Percentiles rank a stretch among this genome's conserved stretches.
Conservation (phyloP, 176 grass and related monocot genomes). For the Calamus simplicifolius region DNA sequence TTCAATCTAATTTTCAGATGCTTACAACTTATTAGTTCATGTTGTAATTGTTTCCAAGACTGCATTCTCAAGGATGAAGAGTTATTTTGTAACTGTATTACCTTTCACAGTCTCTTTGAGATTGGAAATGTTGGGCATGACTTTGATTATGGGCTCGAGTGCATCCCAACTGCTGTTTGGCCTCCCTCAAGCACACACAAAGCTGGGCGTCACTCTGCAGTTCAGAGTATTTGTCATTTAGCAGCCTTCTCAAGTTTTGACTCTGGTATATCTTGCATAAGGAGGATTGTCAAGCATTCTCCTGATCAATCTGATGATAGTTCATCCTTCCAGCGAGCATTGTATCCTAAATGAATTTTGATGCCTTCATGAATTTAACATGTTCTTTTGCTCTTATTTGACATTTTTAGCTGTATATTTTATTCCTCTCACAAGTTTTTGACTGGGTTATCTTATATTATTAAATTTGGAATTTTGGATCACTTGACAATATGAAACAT, state of each 20-base stretch:
- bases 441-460: too few species aligned
- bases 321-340: conserved; percentile 30
- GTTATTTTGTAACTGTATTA: neutral
- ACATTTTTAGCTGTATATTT: too few species aligned
- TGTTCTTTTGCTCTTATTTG: too few species aligned
- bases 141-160: conserved; percentile 27
- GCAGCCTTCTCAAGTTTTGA: conserved; percentile 23
- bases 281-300: conserved; percentile 21
- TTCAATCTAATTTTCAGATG: too few species aligned
- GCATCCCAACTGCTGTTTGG: conserved; percentile 37
- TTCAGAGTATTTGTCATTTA: conserved; percentile 36
- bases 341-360: conserved; percentile 52
- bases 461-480: too few species aligned
- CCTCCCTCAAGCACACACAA: conserved; percentile 20
- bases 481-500: too few species aligned
- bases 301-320: conserved; percentile 14
- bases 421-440: too few species aligned
- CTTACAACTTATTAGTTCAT: too few species aligned
- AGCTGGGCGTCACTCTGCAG: conserved; percentile 12
- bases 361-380: too few species aligned
- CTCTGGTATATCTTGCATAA: conserved; percentile 49
- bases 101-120: conserved; percentile 34
- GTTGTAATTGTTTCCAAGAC: too few species aligned
- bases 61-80: too few species aligned
- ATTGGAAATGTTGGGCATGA: conserved; percentile 15